Evolutionary conservation across 139 green algal species (phyloP), one percentile per base, ranked within the genome.

Genomic region (Chara braunii): DNA sequence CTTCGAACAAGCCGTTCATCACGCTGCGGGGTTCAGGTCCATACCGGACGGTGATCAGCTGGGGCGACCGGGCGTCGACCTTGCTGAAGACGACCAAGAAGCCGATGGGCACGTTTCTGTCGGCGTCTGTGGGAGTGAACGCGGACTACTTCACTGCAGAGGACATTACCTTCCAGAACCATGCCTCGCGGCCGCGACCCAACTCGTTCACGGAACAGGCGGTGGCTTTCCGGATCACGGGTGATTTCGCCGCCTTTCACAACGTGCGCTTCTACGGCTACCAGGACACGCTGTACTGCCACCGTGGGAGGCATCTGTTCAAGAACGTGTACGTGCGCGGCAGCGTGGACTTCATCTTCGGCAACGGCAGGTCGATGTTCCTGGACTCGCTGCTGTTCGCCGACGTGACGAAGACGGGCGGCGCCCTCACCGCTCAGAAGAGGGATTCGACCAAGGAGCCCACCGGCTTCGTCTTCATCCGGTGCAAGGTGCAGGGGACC

Each of bases 111-210:
- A 18, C 18, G 18, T 48, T 48, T 14, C 40, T 48, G 40, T n/a
- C 40, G 40, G 18, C 40, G 40, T 18, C 40, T 48, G 40, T 48
- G 40, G 40, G 18, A n/a, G 57, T 59, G 2, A 42, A 57, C 18
- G 57, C 36, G 3, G 37, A 54, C 37, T 24, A 66, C 36, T 66
- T 66, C 57, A 66, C 57, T 30, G 22, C 14, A 12, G 23, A 57
- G 29, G 54, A 66, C 57, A 53, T 66, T n/a, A 59, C 54, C 35
- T 59, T 66, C 7, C 14, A 54, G 3, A 66, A 66, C 34, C 12
- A 29, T 23, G 43, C 23, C 29, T 29, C 35, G 37, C 57, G 57
- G 1, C 57, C 57, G 4, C 36, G 42, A 26, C 57, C 57, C 18
- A 58, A 59, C 36, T 57, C 57, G 22, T 59, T 4, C 8, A 26